phyloP scores from a whole-genome alignment of 106 monocot genomes.

The Chionographis japonica region DNA sequence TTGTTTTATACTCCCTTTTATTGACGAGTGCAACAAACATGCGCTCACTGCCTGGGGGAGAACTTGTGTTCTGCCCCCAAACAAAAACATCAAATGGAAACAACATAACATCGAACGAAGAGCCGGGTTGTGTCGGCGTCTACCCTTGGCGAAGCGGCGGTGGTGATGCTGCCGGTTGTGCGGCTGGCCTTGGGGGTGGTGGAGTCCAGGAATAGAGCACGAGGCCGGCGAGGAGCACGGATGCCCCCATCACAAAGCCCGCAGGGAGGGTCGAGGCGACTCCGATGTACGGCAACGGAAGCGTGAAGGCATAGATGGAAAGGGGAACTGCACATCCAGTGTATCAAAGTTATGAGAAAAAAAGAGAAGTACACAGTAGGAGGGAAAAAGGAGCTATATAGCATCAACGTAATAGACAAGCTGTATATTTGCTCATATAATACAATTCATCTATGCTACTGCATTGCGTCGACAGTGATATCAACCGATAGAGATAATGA shows the following conservation, averaged over 20 bases:
- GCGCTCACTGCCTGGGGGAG: constrained; percentile 9
- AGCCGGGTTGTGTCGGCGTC: background rate
- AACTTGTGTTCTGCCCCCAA: constrained; percentile 29
- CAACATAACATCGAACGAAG: background rate
- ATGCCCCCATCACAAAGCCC: constrained; percentile 70
- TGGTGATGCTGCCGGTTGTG: constrained; percentile 1
- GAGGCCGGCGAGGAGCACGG: constrained; percentile 64
- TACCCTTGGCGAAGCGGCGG: background rate
- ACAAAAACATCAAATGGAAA: background rate
- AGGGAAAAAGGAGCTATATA: background rate
- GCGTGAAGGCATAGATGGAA: constrained; percentile 92
- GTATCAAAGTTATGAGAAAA: background rate
- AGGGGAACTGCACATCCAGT: constrained; percentile 73
- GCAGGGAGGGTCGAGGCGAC: constrained; percentile 55
- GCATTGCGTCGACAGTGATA: no score
- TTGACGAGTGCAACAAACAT: constrained; percentile 9
- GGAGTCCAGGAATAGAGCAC: constrained; percentile 67
- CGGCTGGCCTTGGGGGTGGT: background rate
- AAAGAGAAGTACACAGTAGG: background rate
- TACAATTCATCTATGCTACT: no score
- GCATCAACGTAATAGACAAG: background rate
- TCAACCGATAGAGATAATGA: no score
- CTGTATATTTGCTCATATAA: background rate
- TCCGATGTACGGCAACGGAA: constrained; percentile 88
- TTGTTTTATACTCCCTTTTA: background rate